Evolutionary conservation across 2,329 filamentous ascomycete species (phyloP), one percentile per base, ranked within the genome.

Genomic region (Xylaria sp.): DNA sequence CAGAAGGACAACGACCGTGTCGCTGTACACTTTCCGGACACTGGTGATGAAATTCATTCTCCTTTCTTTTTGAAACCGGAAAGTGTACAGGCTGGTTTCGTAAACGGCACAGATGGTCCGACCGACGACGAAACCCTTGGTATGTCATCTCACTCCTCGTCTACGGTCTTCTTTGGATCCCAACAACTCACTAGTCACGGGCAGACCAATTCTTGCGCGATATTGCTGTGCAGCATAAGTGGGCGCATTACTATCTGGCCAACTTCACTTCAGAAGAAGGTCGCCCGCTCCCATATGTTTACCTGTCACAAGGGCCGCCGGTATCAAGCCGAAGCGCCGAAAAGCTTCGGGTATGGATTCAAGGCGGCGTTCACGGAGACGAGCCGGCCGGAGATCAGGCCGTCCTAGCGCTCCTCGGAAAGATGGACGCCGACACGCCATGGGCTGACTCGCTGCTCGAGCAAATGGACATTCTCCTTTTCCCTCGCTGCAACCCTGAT

Each of bases 201-300:
- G 0, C 6, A 73, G 70, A 72, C 46, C 54, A 59, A 8, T 73
- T 70, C 50, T 57, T 72, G 6, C 66, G 59, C 19, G 65, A 59
- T 2, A 67, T 73, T 13, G 64, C 70, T n/a, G 54, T 57, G n/a
- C 62, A 58, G 19, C 71, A 71, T 34, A 60, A 67, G 19, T 72
- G 70, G 69, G 60, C 69, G 44, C 60, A 61, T 34, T 72, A 72
- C 52, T 65, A 69, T 34, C 46, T 65, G 6, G 66, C 67, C 4
- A 60, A 64, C 16, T 72, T 70, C 63, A 67, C 66, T n/a, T 71
- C 70, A 3, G 70, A 73, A 51, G 68, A 70, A 57, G 68, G 66
- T 10, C 68, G 68, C 35, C 23, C 64, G 13, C 66, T 69, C 34
- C 68, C 68, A 0, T 69, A 69, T 18, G 62, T 69, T 1, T 60